Evolutionary conservation across 2,329 filamentous ascomycete genomes (phyloP).

Genomic region (Aspergillus bombycis): DNA sequence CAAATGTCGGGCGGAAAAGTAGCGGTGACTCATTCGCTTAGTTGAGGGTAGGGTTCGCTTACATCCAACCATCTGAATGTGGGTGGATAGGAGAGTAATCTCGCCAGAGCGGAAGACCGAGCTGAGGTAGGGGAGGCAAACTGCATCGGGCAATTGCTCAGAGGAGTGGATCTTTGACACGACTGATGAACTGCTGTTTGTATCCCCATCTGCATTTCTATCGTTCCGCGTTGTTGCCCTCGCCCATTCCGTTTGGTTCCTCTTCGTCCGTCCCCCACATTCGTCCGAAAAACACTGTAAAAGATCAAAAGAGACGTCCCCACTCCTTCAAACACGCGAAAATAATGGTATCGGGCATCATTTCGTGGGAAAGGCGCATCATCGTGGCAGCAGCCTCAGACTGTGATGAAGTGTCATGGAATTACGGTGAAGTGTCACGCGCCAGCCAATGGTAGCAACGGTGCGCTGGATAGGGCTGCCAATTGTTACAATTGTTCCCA

Average conservation of each 20-base stretch:
- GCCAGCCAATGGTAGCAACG: not conserved
- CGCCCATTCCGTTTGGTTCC: not conserved
- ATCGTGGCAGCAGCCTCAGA: not conserved
- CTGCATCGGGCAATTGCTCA: not conserved
- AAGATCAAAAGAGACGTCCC: not conserved
- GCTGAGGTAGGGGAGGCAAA: not conserved
- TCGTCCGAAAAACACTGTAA: not conserved
- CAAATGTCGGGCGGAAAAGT: not conserved
- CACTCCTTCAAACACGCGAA: not conserved
- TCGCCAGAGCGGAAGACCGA: not conserved
- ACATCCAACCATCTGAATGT: too few species aligned
- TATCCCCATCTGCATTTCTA: too few species aligned
- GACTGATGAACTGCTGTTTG: not conserved
- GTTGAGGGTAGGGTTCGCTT: not conserved
- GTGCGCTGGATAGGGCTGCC: not conserved
- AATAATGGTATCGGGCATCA: not conserved
- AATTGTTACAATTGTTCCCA: not conserved
- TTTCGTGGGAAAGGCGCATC: not conserved
- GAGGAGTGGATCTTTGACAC: not conserved
- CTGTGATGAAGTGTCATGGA: not conserved
- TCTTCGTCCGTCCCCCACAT: not conserved
- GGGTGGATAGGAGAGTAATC: not conserved
- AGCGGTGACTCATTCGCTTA: not conserved
- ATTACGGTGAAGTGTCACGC: not conserved
- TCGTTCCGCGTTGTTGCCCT: not conserved